phyloP scores from a whole-genome alignment of 148 eudicot species.

The Diospyros lotus region DNA sequence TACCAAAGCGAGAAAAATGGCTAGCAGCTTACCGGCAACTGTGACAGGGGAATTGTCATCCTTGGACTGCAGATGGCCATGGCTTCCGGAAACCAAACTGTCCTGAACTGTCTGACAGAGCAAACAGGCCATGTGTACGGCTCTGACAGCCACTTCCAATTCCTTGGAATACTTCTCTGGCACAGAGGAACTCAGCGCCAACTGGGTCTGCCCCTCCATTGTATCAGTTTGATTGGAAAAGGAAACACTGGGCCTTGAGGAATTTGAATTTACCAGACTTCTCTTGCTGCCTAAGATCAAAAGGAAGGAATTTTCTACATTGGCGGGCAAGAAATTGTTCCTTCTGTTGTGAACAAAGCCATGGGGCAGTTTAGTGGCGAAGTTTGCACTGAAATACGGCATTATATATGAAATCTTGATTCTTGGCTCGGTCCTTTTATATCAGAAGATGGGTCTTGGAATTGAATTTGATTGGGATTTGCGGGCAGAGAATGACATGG shows the following conservation, averaged over 20 bases:
- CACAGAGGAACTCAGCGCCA: constrained; percentile 14
- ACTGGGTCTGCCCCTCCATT: constrained; percentile 35
- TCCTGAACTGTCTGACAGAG: constrained; percentile 43
- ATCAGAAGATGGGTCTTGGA: background rate
- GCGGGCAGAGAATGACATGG: too few species aligned
- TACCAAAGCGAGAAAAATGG: background rate
- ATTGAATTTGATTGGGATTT: too few species aligned
- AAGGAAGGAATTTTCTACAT: background rate
- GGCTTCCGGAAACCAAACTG: constrained; percentile 23
- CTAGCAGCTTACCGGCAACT: constrained; percentile 37
- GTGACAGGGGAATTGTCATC: constrained; percentile 53
- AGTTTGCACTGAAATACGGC: constrained; percentile 16
- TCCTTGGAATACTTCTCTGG: constrained; percentile 26
- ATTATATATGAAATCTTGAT: constrained; percentile 7
- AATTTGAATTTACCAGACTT: too few species aligned
- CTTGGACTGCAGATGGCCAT: constrained; percentile 36
- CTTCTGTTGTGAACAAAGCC: constrained; percentile 5
- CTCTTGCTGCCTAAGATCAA: background rate
- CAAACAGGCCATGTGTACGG: constrained; percentile 51
- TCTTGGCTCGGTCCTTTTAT: too few species aligned
- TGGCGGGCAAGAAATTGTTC: background rate
- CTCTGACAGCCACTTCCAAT: constrained; percentile 51
- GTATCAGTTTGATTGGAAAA: constrained; percentile 17
- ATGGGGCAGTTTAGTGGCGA: constrained; percentile 10
- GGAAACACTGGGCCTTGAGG: constrained; percentile 11